Base-by-base conservation (phyloP, 805 yeast genomes). In the Wickerhamomyces pijperi region DNA sequence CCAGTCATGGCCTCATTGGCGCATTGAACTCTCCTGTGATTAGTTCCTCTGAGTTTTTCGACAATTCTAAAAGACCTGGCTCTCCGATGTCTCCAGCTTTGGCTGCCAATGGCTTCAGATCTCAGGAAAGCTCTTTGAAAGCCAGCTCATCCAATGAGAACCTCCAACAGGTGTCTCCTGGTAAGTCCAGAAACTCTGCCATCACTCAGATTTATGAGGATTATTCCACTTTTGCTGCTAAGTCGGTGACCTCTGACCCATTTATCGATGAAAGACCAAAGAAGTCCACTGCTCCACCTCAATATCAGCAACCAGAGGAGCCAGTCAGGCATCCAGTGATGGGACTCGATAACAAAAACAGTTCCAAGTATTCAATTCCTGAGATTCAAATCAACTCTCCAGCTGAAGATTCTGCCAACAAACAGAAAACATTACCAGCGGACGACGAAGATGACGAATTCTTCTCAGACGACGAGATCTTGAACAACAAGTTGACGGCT, bases 1-100 rank as follows among this genome's bases (percentile, higher is more conserved):
- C 81, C 23, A 56, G 68, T 14, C 68, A 78, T 39, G 84, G 84
- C 13, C 52, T 77, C 17, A 65, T 65, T 3, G 82, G 82, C 28
- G 82, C 83, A 1, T 52, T 77, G 3, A 64, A 57, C 36, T 70
- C 80, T 2, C 72, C 78, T 34, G 69, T 63, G 0, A 48, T 66
- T 4, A 56, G 56, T 14, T 55, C 68, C 3, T 47, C 42, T 28
- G 68, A 64, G 35, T 50, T 60, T 32, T 55, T 61, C 34, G 55
- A 46, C 17, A 49, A 45, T 15, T 37, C 44, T n/a, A 46, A 51
- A 19, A 45, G 48, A 35, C 56, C 60, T 19, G 46, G 44, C 28
- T 58, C 63, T 7, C 65, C 68, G 12, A 42, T 53, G 18, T 55
- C 64, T 9, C 66, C 67, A 35, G 55, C 59, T 28, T 61, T 62